Evolutionary conservation across 257 asterid species (phyloP).

Genomic region (Penstemon barbatus): DNA sequence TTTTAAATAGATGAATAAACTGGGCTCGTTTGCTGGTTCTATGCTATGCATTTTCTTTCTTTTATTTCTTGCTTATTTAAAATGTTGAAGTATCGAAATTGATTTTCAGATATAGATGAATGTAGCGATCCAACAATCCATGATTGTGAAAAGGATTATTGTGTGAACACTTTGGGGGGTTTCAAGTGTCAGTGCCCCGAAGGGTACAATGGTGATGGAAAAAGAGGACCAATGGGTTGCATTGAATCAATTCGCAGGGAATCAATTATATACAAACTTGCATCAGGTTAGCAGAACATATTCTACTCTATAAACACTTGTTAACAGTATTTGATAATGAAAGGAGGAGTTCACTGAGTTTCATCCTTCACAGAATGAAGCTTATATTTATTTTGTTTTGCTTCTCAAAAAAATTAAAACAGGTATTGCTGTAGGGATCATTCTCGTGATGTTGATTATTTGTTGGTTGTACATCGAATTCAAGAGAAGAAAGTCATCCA

Average conservation of each 20-base stretch:
- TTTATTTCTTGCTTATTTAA: neutral
- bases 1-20: no score
- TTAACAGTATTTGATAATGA: no score
- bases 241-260: neutral
- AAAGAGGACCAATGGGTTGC: neutral
- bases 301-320: no score
- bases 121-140: conserved; percentile 9
- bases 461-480: neutral
- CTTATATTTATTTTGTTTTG: neutral
- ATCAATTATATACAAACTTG: conserved; percentile 6
- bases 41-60: neutral
- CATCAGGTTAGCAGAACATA: conserved; percentile 16
- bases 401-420: neutral
- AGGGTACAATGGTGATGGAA: conserved; percentile 23
- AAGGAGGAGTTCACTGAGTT: no score
- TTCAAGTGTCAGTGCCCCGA: conserved; percentile 21
- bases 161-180: conserved; percentile 12
- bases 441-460: neutral
- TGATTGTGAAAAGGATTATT: conserved; percentile 22
- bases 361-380: no score
- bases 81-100: neutral
- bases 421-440: conserved; percentile 23
- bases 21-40: no score
- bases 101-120: conserved; percentile 31
- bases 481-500: conserved; percentile 21